Conservation (phyloP, 2,329 filamentous ascomycete species). For the Esteya vermicola region DNA sequence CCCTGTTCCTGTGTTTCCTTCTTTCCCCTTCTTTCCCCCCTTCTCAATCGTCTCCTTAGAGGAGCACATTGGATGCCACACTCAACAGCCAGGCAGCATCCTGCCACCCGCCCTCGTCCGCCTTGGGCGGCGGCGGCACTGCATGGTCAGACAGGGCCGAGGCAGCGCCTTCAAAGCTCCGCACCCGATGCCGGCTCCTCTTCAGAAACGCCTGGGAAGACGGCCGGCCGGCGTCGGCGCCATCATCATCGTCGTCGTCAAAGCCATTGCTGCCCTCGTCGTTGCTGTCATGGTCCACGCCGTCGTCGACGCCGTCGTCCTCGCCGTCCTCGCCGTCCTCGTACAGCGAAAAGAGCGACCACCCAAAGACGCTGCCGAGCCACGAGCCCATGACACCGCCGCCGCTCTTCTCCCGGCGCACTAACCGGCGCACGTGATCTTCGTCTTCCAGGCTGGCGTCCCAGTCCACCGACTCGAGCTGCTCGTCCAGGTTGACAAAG, state of each 20-base stretch:
- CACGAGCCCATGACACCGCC: constrained; percentile 38
- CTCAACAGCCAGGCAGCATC: constrained; percentile 55
- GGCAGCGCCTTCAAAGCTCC: constrained; percentile 23
- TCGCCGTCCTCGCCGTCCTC: constrained; percentile 41
- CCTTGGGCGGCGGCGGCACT: constrained; percentile 32
- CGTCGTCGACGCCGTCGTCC: constrained; percentile 20
- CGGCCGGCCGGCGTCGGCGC: constrained; percentile 23
- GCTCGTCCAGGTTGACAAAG: constrained; percentile 48
- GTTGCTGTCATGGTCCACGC: constrained; percentile 21
- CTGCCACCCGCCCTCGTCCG: constrained; percentile 47
- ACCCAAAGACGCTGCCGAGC: constrained; percentile 44
- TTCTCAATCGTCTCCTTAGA: constrained; percentile 23
- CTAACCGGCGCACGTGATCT: constrained; percentile 40
- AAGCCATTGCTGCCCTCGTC: constrained; percentile 13
- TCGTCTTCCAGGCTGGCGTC: constrained; percentile 41
- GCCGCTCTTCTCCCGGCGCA: constrained; percentile 36
- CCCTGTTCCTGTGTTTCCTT: too few species aligned
- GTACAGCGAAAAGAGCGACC: constrained; percentile 48
- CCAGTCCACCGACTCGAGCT: constrained; percentile 36
- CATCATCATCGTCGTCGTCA: constrained; percentile 22
- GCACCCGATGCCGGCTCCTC: background rate
- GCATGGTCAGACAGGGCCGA: constrained; percentile 26
- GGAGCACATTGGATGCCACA: constrained; percentile 47
- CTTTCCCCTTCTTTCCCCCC: too few species aligned
- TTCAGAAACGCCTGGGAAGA: too few species aligned